Conservation (phyloP, 805 yeast genomes). For the Vanderwaltozyma polyspora region DNA sequence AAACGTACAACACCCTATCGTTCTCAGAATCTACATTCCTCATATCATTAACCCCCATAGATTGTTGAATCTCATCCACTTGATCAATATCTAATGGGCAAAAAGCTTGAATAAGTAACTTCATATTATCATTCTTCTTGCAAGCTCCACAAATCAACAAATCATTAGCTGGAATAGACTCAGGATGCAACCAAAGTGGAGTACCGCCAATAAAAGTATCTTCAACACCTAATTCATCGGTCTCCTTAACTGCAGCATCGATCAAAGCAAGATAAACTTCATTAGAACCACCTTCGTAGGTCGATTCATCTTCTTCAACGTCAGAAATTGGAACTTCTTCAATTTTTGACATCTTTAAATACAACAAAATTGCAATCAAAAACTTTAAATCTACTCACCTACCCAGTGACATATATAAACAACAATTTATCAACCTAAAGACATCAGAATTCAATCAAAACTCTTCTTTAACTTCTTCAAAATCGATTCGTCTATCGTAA, state of each 20-base stretch:
- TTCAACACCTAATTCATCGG: conserved; percentile 35
- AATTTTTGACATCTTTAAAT: conserved; percentile 4
- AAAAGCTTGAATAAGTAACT: conserved; percentile 65
- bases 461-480: too few species aligned
- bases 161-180: conserved; percentile 44
- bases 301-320: conserved; percentile 16
- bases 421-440: too few species aligned
- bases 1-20: conserved; percentile 72
- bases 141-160: conserved; percentile 59
- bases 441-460: too few species aligned
- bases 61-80: conserved; percentile 13
- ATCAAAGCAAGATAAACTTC: conserved; percentile 52
- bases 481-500: too few species aligned
- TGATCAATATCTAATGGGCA: conserved; percentile 52
- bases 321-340: conserved; percentile 13
- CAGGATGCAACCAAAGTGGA: conserved; percentile 70
- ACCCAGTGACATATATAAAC: too few species aligned
- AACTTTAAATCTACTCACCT: too few species aligned
- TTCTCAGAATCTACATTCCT: conserved; percentile 34
- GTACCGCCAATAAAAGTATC: conserved; percentile 57
- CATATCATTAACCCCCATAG: conserved; percentile 6
- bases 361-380: too few species aligned
- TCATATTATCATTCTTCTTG: conserved; percentile 36
- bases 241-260: conserved; percentile 44
- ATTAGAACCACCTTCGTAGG: conserved; percentile 11